Percentiles rank a stretch among this genome's conserved stretches.
These are phyloP conservation scores for Agrocybe chaxingu DNA, from an alignment of 768 basidiomycete species.

Conservation along the genomic window DNA sequence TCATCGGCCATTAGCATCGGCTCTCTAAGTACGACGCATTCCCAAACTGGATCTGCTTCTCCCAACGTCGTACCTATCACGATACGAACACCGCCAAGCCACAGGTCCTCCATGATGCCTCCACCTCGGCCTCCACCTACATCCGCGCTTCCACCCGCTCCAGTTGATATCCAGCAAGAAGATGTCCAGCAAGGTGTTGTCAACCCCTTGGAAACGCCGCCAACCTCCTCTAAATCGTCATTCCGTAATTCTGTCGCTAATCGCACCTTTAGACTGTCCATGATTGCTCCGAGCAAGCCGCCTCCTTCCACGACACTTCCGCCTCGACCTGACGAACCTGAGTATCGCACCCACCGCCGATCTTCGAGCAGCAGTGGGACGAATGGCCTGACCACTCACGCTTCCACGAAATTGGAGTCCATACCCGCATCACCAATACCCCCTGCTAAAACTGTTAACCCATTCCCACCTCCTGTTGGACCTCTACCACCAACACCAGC, in stretches of 20 bases:
- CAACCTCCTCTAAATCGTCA: conserved; percentile 28
- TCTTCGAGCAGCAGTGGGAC: conserved; percentile 34
- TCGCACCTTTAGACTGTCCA: conserved; percentile 55
- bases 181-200: conserved; percentile 21
- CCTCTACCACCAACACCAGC: conserved; percentile 40
- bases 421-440: conserved; percentile 47
- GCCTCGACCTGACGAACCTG: conserved; percentile 62
- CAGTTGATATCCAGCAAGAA: conserved; percentile 34
- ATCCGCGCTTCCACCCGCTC: conserved; percentile 67
- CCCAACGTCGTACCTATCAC: conserved; percentile 10
- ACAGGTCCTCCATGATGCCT: conserved; percentile 58
- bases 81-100: conserved; percentile 14
- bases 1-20: conserved; percentile 46
- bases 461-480: conserved; percentile 42
- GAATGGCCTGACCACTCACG: conserved; percentile 10
- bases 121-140: conserved; percentile 74
- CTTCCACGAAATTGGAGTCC: conserved; percentile 29
- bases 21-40: conserved; percentile 40
- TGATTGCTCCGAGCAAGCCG: conserved; percentile 61
- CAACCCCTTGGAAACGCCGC: conserved; percentile 15
- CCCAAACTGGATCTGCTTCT: conserved; percentile 20
- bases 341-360: conserved; percentile 27
- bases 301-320: conserved; percentile 61
- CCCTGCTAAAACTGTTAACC: conserved; percentile 23
- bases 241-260: conserved; percentile 59